Evolutionary conservation across 805 yeast species (phyloP).

Genomic region (Wickerhamomyces canadensis): DNA sequence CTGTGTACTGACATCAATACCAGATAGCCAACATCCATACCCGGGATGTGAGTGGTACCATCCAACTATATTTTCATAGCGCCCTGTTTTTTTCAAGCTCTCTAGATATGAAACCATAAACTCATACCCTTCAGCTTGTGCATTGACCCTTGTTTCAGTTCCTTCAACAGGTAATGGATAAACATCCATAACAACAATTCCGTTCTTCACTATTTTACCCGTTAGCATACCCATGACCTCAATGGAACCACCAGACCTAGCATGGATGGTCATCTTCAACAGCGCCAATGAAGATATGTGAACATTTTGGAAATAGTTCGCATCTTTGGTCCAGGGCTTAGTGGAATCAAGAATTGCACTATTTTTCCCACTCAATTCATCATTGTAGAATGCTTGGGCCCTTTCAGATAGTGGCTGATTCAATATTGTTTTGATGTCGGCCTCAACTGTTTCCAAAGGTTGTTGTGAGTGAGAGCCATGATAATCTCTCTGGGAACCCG

Average conservation of each 20-base stretch:
- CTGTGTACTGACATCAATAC: constrained; percentile 91
- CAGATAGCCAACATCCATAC: constrained; percentile 93
- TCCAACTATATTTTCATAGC: constrained; percentile 77
- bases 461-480: constrained; percentile 1
- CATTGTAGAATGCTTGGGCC: constrained; percentile 13
- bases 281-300: constrained; percentile 68
- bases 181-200: constrained; percentile 69
- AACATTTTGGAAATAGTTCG: constrained; percentile 55
- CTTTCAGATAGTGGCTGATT: constrained; percentile 11
- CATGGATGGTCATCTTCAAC: constrained; percentile 73
- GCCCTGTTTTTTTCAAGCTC: constrained; percentile 42
- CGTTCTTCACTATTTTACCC: constrained; percentile 56
- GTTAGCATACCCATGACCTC: constrained; percentile 96
- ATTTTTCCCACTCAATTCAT: constrained; percentile 5
- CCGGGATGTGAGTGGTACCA: constrained; percentile 99
- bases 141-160: constrained; percentile 93
- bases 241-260: constrained; percentile 75
- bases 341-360: constrained; percentile 14
- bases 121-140: constrained; percentile 90
- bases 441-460: constrained; percentile 7
- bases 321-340: constrained; percentile 54
- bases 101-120: constrained; percentile 85
- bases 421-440: constrained; percentile 13
- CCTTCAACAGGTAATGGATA: constrained; percentile 92
- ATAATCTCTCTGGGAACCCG: not conserved